A percentile compares a stretch with the other conserved stretches of the same genome.
Evolutionary conservation across 2,329 filamentous ascomycete genomes (phyloP).

Genomic region (Pleurostoma richardsiae): DNA sequence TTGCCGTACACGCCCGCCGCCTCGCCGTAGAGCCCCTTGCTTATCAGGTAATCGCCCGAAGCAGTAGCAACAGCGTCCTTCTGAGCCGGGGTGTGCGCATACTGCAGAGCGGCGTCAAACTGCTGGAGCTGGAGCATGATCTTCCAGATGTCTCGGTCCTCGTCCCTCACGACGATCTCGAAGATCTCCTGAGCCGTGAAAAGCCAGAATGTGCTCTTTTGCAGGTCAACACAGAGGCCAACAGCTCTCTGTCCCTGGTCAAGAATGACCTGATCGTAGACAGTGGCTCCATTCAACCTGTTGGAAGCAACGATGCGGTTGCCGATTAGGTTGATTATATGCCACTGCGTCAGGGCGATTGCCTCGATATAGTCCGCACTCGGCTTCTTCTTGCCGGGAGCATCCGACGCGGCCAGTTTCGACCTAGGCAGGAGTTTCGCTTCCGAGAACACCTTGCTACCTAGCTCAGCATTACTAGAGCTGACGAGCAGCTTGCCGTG

Average conservation of each 20-base stretch:
- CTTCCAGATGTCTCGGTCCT: conserved; percentile 90
- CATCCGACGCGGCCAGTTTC: conserved; percentile 65
- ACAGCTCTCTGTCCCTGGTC: conserved; percentile 73
- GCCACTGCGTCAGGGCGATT: conserved; percentile 88
- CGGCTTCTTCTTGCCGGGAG: conserved; percentile 57
- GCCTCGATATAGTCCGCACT: conserved; percentile 71
- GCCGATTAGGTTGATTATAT: conserved; percentile 79
- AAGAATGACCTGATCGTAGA: conserved; percentile 84
- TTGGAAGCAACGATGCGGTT: conserved; percentile 81
- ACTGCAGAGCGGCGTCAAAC: conserved; percentile 82
- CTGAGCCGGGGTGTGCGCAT: conserved; percentile 74
- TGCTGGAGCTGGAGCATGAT: conserved; percentile 83
- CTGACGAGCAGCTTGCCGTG: conserved; percentile 72
- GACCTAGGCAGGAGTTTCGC: conserved; percentile 72
- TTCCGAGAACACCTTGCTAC: conserved; percentile 70
- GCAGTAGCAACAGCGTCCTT: conserved; percentile 89
- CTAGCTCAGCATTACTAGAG: conserved; percentile 58
- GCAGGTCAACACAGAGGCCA: conserved; percentile 82
- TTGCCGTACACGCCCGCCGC: conserved; percentile 88
- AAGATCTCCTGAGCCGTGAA: conserved; percentile 90
- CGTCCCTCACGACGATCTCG: conserved; percentile 85
- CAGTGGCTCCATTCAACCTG: conserved; percentile 75
- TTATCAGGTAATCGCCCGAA: conserved; percentile 82
- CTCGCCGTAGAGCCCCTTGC: conserved; percentile 76
- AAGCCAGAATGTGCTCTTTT: conserved; percentile 97